Evolutionary conservation across 768 basidiomycete genomes (phyloP), one percentile per base, ranked within the genome.

Genomic region (Holtermannia corniformis): DNA sequence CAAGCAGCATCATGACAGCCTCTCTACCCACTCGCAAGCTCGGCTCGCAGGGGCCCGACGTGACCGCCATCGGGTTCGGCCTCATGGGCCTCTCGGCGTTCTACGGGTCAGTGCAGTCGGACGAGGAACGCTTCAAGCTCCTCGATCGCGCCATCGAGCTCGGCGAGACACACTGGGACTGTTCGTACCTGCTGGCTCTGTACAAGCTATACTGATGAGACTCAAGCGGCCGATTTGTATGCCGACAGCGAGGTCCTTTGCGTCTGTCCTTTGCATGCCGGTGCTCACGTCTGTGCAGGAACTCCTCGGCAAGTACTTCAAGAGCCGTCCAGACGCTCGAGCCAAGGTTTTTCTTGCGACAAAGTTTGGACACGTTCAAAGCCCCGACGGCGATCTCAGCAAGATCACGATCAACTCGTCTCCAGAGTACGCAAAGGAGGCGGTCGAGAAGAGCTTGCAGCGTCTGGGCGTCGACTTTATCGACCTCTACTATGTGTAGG

Each of bases 81-180:
- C 41, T 49, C 10, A 57, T 57, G 51, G 58, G 58, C 37, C 45
- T 59, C 12, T 44, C 42, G 4, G 51, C 51, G 3, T 52, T 53
- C 32, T 62, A 56, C 51, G 81, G 81, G n/a, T 52, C 63, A 1
- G 61, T 65, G 0, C 71, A 71, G 13, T 54, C 75, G 3, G 82
- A 84, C 53, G 80, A 83, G 57, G 80, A 82, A 49, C 74, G 81
- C 1, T 76, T 84, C 59, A 78, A 79, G 77, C 81, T 81, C 32
- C 66, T 79, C 1, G 77, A 78, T 50, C 66, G 74, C 11, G 77
- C 76, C 0, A 65, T 75, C 32, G 75, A 74, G 27, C 53, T 65
- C 2, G 78, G 78, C 0, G 75, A 74, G 58, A 77, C 74, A 2
- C 72, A 74, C 63, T 79, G 78, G 78, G 80, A 81, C 55, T 56